Evolutionary conservation across 371 early-diverging fungal genomes (phyloP).

Genomic region (Mucor velutinosus): DNA sequence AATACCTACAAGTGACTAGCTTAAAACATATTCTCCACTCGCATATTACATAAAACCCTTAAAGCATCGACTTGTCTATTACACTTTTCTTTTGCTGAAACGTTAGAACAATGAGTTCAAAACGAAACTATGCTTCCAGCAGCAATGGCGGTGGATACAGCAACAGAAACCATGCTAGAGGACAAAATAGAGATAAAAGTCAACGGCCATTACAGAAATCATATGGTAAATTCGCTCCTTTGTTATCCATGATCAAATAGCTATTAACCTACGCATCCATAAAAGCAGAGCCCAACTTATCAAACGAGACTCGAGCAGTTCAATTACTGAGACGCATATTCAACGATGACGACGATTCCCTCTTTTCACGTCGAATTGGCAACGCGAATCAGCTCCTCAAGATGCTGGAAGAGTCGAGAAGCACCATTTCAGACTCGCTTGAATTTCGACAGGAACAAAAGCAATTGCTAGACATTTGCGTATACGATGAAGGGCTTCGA

Average conservation of each 20-base stretch:
- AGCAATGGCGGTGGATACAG: background rate
- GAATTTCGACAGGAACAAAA: constrained; percentile 40
- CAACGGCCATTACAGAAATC: constrained; percentile 4
- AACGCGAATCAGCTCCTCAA: constrained; percentile 29
- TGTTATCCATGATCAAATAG: background rate
- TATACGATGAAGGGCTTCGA: constrained; percentile 29
- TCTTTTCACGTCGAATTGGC: constrained; percentile 25
- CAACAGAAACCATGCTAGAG: constrained; percentile 8
- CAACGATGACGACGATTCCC: constrained; percentile 34
- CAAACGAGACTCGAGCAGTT: constrained; percentile 27
- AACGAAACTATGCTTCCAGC: constrained; percentile 10
- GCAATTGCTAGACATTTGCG: constrained; percentile 38
- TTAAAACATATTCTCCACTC: background rate
- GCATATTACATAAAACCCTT: background rate
- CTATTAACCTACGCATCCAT: background rate
- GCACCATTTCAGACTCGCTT: constrained; percentile 21
- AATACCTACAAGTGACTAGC: background rate
- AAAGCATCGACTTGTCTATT: too few relatives aligned
- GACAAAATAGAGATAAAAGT: constrained; percentile 11
- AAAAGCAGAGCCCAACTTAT: background rate
- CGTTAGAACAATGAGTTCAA: constrained; percentile 14
- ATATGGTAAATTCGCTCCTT: background rate
- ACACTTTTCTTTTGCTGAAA: background rate
- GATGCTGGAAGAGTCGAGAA: constrained; percentile 34
- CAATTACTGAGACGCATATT: constrained; percentile 32